phyloP scores from a whole-genome alignment of 192 early-diverging fungal species.

The Coemansia sp. region DNA sequence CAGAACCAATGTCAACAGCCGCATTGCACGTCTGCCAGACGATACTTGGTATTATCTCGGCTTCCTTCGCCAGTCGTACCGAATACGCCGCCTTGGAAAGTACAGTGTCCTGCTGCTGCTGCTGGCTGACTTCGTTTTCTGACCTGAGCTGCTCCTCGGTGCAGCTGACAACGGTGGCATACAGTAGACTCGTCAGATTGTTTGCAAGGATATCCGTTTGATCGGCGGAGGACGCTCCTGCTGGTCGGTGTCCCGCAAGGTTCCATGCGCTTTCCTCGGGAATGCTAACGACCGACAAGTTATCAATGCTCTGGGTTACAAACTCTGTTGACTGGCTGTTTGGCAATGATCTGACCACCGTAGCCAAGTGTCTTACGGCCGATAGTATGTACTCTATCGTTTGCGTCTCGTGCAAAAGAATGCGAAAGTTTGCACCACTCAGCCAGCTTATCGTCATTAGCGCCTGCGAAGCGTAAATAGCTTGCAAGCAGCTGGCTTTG shows the following conservation, averaged over 20 bases:
- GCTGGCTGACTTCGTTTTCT: neutral
- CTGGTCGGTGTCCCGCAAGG: slow-evolving; percentile 9
- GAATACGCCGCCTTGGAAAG: neutral
- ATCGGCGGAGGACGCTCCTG: neutral
- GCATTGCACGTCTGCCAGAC: slow-evolving; percentile 27
- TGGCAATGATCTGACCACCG: neutral
- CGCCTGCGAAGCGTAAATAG: slow-evolving; percentile 18
- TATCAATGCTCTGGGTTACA: slow-evolving; percentile 25
- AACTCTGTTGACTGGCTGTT: slow-evolving; percentile 3
- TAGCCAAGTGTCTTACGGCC: slow-evolving; percentile 5
- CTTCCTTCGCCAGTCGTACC: neutral
- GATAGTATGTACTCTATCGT: slow-evolving; percentile 14
- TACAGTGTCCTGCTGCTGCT: neutral
- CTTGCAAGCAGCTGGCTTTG: neutral
- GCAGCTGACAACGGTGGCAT: neutral
- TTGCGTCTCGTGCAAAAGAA: slow-evolving; percentile 39
- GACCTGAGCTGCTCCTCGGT: neutral
- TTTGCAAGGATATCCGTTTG: neutral
- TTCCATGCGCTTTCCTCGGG: slow-evolving; percentile 38
- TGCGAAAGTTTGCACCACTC: slow-evolving; percentile 15
- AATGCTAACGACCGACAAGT: slow-evolving; percentile 40
- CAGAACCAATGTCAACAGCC: neutral
- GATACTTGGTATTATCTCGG: slow-evolving; percentile 1
- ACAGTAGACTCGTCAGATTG: neutral
- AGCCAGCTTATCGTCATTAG: slow-evolving; percentile 23